phyloP scores from a whole-genome alignment of 1,284 basidiomycete genomes.

The Moesziomyces sp. region DNA sequence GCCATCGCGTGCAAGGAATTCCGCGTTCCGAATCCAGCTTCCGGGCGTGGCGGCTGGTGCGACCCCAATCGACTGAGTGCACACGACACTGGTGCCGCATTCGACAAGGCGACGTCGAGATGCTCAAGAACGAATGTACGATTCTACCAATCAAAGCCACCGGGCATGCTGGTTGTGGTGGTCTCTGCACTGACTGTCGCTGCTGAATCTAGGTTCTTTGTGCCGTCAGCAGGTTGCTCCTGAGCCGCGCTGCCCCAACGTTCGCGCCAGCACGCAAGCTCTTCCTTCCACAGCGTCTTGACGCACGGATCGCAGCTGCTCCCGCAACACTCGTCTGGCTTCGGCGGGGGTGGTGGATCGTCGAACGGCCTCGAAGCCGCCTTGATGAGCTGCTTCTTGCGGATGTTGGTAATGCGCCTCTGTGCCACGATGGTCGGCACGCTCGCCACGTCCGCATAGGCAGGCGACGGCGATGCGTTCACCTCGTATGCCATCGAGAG shows the following conservation, averaged over 20 bases:
- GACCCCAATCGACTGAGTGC: not conserved
- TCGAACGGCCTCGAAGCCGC: constrained; percentile 42
- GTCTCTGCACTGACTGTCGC: not conserved
- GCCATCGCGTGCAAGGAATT: constrained; percentile 3
- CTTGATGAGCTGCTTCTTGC: constrained; percentile 53
- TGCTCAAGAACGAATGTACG: not conserved
- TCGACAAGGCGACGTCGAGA: not conserved
- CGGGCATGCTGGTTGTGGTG: constrained; percentile 22
- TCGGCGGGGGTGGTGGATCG: constrained; percentile 51
- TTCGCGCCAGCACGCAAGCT: constrained; percentile 46
- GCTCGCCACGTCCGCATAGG: constrained; percentile 27
- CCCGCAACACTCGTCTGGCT: constrained; percentile 55
- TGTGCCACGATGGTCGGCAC: constrained; percentile 39
- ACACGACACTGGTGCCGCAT: not conserved
- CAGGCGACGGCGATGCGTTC: constrained; percentile 30
- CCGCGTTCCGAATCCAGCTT: constrained; percentile 1
- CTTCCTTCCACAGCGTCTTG: constrained; percentile 56
- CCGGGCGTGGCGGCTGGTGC: not conserved
- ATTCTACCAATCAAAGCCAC: constrained; percentile 37
- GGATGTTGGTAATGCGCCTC: constrained; percentile 44
- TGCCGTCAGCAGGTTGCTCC: not conserved
- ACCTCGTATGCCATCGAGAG: constrained; percentile 28
- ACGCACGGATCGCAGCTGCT: constrained; percentile 55
- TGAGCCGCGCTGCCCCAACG: constrained; percentile 42
- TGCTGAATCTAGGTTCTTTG: constrained; percentile 1